A percentile compares a stretch with the other conserved stretches of the same genome.
phyloP scores from a whole-genome alignment of 306 rosid genomes.

The Pyrus betulifolia region DNA sequence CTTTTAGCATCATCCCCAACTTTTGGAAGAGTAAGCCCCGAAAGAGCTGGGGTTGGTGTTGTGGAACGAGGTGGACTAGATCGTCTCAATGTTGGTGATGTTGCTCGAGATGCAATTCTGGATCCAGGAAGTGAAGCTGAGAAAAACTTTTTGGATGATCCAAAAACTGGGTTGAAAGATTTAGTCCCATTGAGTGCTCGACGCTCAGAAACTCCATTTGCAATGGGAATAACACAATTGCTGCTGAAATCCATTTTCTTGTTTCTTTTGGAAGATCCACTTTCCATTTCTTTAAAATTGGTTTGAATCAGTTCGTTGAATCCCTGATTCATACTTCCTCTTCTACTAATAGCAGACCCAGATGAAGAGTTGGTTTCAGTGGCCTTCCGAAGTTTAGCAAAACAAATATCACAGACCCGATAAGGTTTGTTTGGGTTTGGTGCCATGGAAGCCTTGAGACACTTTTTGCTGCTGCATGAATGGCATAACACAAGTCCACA shows the following conservation, averaged over 20 bases:
- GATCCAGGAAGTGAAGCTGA: constrained; percentile 92
- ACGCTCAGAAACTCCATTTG: constrained; percentile 57
- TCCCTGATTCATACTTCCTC: constrained; percentile 60
- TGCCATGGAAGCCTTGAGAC: constrained; percentile 82
- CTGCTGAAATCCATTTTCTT: constrained; percentile 74
- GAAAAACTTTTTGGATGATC: constrained; percentile 74
- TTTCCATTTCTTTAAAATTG: constrained; percentile 54
- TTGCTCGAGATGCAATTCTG: constrained; percentile 80
- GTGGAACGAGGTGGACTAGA: constrained; percentile 76
- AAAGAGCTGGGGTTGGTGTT: constrained; percentile 61
- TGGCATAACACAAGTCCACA: constrained; percentile 96
- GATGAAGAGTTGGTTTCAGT: constrained; percentile 53
- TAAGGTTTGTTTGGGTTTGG: constrained; percentile 92
- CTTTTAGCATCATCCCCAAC: constrained; percentile 58
- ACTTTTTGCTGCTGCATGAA: constrained; percentile 88
- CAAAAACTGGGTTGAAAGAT: constrained; percentile 71
- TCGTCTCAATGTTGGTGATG: constrained; percentile 69
- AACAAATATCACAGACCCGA: constrained; percentile 94
- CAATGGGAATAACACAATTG: constrained; percentile 62
- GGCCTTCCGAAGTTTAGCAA: constrained; percentile 55
- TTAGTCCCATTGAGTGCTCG: constrained; percentile 49
- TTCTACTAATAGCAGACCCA: constrained; percentile 54
- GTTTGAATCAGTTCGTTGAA: constrained; percentile 43
- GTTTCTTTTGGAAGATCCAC: constrained; percentile 57
- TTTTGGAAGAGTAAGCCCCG: constrained; percentile 55